Base-by-base conservation (phyloP, 805 yeast species). In the Komagataella mondaviorum region DNA sequence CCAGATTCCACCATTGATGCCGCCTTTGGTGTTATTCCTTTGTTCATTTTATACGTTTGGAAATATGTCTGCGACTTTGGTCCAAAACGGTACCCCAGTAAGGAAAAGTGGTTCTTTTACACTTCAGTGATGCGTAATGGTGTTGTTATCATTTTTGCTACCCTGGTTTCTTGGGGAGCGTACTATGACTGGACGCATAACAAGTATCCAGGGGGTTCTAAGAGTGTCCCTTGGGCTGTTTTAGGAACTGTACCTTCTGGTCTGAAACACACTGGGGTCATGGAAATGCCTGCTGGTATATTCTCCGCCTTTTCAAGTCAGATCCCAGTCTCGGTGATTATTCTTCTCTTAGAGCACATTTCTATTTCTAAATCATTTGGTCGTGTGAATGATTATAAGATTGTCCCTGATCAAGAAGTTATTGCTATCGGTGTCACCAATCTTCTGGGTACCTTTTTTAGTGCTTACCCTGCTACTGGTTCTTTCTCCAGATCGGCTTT, bases 381-480 rank as follows among this genome's bases (percentile, higher is more conserved):
- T 52, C 78, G 97, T 68, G 71, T 89, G 57, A 89, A 90, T 63
- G 96, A 88, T 64, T 90, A 90, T 69, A 88, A 87, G 60, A 83
- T 90, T 59, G 78, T 83, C 54, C 96, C 97, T 49, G 91, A 90
- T 68, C 97, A 90, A 72, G 97, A 90, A 67, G 76, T 90, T 51
- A 77, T 90, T 61, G 96, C 97, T 46, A 90, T 90, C 66, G 97
- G 97, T 61, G 86, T 85, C 48, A 84, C 93, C 51, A 90, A 90
- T 68, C 74, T 90, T 64, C 74, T 90, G 58, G 96, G 96, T 58
- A 88, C 96, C 18, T 88, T 89, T 63, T 90, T 90, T 77, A 76
- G 80, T 61, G 96, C 97, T 6, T 90, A 90, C 65, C 97, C 97
- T 6, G 89, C 96, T 6, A 90, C 97, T 4, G 97, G 97, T 48